Base-by-base conservation (phyloP, 257 asterid genomes). In the Echites panduratus region DNA sequence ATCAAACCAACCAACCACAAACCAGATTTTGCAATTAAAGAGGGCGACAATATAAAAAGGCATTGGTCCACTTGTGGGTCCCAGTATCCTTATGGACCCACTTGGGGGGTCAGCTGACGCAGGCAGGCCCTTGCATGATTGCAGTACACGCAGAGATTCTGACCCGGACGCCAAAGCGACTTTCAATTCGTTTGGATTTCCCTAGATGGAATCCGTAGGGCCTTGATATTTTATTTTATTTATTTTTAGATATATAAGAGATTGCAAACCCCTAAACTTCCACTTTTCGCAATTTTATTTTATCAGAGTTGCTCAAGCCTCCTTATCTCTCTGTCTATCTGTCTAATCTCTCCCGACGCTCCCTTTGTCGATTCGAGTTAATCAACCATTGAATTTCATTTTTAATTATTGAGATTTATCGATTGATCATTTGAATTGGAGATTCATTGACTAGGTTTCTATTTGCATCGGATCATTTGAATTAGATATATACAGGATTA, bases 141-240 rank as follows among this genome's bases (percentile, higher is more conserved):
- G 79, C 62, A n/a, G n/a, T n/a, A 66, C 73, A 56, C 32, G 29
- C 49, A 12, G 52, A 66, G 45, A n/a, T n/a, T n/a, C 61, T 66
- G 47, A 40, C 38, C 41, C 87, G 95, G 91, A 86, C 32, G 77
- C 76, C 75, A 85, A 63, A 53, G 40, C 44, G 8, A 12, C 49
- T 73, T 56, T 79, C 64, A 75, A 66, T 74, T 65, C 70, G 56
- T 71, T 79, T 82, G 75, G 13, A 79, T 57, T 40, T 52, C 32
- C 32, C 50, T 19, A 22, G 62, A 49, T 76, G 52, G 59, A 72
- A 20, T 80, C 84, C 84, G 84, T 47, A 10, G 59, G 73, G 73
- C 32, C 53, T 72, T 78, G 82, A 64, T 40, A 66, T 24, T 49
- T 9, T 49, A 32, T 32, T 32, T 32, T 32, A 32, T 32, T 32